Conservation (phyloP, 2,329 filamentous ascomycete genomes). For the Diaporthe destruens region DNA sequence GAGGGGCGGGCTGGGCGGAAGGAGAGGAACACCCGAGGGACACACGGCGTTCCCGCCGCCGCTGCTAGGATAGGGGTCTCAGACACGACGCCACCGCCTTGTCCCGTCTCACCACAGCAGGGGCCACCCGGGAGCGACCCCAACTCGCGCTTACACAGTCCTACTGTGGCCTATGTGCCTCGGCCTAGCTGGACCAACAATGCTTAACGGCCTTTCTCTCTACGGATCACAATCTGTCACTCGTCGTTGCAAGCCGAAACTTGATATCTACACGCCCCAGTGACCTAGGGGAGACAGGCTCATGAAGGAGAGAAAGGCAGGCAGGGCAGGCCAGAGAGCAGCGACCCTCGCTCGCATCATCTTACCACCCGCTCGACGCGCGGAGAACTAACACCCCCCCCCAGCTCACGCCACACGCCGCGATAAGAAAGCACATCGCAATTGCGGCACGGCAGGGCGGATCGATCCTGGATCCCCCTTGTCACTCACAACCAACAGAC, state of each 20-base stretch:
- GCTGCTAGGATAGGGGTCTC: slow-evolving; percentile 26
- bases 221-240: not conserved
- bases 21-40: no score
- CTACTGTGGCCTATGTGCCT: not conserved
- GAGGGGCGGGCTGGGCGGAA: not conserved
- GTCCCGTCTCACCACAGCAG: slow-evolving; percentile 28
- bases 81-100: slow-evolving; percentile 29
- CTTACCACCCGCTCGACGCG: not conserved
- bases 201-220: not conserved
- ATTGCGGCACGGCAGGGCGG: slow-evolving; percentile 25
- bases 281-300: not conserved
- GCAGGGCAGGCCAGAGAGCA: slow-evolving; percentile 1
- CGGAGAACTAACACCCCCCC: slow-evolving; percentile 4
- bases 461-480: slow-evolving; percentile 28
- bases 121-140: slow-evolving; percentile 22
- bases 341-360: not conserved
- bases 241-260: no score
- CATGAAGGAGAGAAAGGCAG: not conserved
- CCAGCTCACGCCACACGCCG: slow-evolving; percentile 24
- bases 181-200: slow-evolving; percentile 17
- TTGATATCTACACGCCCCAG: not conserved
- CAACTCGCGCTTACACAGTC: slow-evolving; percentile 11
- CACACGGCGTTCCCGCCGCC: slow-evolving; percentile 27
- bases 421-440: slow-evolving; percentile 19
- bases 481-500: not conserved